Conservation (phyloP, 2,329 filamentous ascomycete genomes). For the Phyllachora maydis region DNA sequence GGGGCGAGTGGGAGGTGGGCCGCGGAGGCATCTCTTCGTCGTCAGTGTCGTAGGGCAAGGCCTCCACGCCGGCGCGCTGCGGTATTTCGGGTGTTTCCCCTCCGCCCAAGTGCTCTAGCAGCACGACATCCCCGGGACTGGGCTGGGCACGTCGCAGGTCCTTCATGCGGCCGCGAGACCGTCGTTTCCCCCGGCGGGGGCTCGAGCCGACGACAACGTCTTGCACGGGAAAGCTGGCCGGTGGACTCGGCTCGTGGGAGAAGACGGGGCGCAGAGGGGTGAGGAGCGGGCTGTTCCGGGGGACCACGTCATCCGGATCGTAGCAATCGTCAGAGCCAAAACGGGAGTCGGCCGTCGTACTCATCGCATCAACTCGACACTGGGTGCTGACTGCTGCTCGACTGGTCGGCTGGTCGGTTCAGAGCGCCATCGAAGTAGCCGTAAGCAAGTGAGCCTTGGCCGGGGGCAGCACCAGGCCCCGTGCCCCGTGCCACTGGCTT, state of each 20-base stretch:
- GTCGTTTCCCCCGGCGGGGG: no score
- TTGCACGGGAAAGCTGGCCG: no score
- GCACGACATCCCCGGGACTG: constrained; percentile 42
- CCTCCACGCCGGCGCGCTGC: constrained; percentile 26
- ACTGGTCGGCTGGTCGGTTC: no score
- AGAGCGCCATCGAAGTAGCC: no score
- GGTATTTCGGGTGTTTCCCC: constrained; percentile 47
- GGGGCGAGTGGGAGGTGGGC: constrained; percentile 3
- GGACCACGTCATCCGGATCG: constrained; percentile 21
- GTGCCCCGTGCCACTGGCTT: no score
- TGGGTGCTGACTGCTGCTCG: no score
- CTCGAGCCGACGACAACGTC: constrained; percentile 15
- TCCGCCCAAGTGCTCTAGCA: constrained; percentile 42
- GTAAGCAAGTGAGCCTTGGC: no score
- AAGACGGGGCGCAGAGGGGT: constrained; percentile 19
- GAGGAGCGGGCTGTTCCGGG: constrained; percentile 17
- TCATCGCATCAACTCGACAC: no score
- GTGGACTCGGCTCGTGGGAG: constrained; percentile 26
- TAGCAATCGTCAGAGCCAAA: constrained; percentile 13
- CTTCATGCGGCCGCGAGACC: no score
- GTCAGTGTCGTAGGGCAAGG: constrained; percentile 19
- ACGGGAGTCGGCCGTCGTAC: constrained; percentile 15
- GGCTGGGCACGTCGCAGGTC: no score
- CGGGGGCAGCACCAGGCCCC: no score
- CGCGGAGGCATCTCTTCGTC: constrained; percentile 9